Conservation (phyloP, 768 basidiomycete genomes). For the Lactarius evosmus region DNA sequence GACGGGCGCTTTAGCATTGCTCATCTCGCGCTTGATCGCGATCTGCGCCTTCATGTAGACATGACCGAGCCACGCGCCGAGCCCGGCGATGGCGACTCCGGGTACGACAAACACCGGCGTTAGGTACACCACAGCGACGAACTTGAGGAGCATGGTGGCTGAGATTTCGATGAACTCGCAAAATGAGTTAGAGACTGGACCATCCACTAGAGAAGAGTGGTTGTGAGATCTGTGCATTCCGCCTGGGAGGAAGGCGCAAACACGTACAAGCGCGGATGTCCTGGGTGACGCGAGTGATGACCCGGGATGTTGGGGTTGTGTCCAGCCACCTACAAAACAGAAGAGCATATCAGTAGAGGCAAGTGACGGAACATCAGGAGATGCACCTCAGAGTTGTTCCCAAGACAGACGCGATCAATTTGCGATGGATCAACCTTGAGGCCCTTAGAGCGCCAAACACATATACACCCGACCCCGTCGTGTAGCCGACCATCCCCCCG, state of each 20-base stretch:
- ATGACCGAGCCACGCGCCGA: slow-evolving; percentile 44
- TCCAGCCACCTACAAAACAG: slow-evolving; percentile 44
- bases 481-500: slow-evolving; percentile 35
- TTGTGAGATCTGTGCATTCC: not conserved
- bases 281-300: slow-evolving; percentile 63
- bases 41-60: slow-evolving; percentile 56
- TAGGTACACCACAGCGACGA: slow-evolving; percentile 39
- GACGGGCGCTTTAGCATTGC: slow-evolving; percentile 47
- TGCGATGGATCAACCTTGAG: slow-evolving; percentile 50
- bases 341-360: not conserved
- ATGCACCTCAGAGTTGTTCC: slow-evolving; percentile 61
- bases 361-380: slow-evolving; percentile 24
- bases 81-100: slow-evolving; percentile 35
- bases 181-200: slow-evolving; percentile 33
- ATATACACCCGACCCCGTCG: slow-evolving; percentile 38
- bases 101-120: slow-evolving; percentile 43
- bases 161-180: slow-evolving; percentile 34
- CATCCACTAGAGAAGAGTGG: slow-evolving; percentile 35
- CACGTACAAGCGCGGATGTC: slow-evolving; percentile 48
- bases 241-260: not conserved
- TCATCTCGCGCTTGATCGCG: slow-evolving; percentile 55
- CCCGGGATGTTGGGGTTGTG: slow-evolving; percentile 49
- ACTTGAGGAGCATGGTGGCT: slow-evolving; percentile 36
- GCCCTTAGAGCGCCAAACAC: slow-evolving; percentile 50
- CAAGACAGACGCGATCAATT: slow-evolving; percentile 51